These are phyloP conservation scores for Eucalyptus tenuipes DNA, from an alignment of 345 rosid genomes.

Conservation along the genomic window DNA sequence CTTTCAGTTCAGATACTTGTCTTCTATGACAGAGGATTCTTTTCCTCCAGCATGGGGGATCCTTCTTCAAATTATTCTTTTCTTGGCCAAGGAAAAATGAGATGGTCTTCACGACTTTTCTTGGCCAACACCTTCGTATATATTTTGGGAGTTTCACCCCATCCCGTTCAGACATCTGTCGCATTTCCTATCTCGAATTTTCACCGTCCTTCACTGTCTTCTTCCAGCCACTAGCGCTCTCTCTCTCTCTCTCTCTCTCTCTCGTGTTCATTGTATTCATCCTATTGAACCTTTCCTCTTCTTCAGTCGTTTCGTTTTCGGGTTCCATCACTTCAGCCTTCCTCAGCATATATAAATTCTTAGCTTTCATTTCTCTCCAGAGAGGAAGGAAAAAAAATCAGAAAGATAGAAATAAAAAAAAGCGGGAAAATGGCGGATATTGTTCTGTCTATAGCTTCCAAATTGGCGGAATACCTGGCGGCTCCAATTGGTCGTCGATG, in stretches of 20 bases:
- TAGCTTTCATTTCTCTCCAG: not conserved
- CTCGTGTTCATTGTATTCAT: not conserved
- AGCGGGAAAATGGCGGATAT: not conserved
- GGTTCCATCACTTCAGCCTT: not conserved
- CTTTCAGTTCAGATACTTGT: not conserved
- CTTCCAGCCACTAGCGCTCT: not conserved
- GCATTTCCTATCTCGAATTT: not conserved
- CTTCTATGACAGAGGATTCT: not conserved
- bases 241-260: not conserved
- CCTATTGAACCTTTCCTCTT: not conserved
- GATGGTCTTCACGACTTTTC: not conserved
- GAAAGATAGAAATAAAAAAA: not conserved
- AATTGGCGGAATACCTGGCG: not conserved
- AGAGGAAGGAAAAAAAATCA: not conserved
- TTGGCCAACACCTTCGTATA: not conserved
- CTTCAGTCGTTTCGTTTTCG: not conserved
- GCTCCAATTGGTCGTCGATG: not conserved
- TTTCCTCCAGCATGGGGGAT: not conserved
- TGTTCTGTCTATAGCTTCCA: not conserved
- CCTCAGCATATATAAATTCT: not conserved
- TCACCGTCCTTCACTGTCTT: not conserved
- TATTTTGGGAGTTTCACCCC: not conserved
- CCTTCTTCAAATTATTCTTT: not conserved
- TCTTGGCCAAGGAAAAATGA: too few relatives aligned
- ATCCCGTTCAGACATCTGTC: not conserved